Evolutionary conservation across 2,329 filamentous ascomycete species (phyloP).

Genomic region (Zymoseptoria passerinii): DNA sequence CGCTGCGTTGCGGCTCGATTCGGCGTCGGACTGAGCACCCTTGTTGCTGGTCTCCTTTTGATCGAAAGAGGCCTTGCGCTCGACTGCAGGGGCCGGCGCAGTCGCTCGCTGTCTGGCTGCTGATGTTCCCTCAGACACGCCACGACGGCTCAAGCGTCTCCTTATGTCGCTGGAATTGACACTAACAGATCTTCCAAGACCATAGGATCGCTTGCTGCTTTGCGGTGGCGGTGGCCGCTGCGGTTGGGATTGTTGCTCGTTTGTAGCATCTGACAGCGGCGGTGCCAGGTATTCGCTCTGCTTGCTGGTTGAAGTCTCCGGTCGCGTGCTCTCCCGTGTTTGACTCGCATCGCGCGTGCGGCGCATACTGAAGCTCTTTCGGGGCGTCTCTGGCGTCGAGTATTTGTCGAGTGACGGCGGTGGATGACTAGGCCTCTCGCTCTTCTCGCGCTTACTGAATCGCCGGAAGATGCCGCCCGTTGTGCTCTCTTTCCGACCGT

Average conservation of each 20-base stretch:
- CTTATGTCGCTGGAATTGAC: conserved; percentile 82
- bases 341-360: conserved; percentile 43
- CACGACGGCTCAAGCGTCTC: conserved; percentile 51
- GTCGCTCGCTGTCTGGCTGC: conserved; percentile 19
- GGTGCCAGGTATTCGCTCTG: conserved; percentile 62
- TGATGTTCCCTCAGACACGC: conserved; percentile 46
- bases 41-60: conserved; percentile 16
- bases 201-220: conserved; percentile 38
- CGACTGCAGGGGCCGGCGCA: background rate
- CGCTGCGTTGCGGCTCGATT: conserved; percentile 34
- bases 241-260: conserved; percentile 6
- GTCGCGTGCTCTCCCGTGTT: conserved; percentile 38
- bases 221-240: background rate
- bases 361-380: conserved; percentile 84
- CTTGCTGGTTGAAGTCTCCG: conserved; percentile 47
- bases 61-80: conserved; percentile 33
- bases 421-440: conserved; percentile 54
- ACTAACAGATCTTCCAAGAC: conserved; percentile 77
- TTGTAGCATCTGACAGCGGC: conserved; percentile 49
- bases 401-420: conserved; percentile 76
- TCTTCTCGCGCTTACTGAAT: conserved; percentile 77
- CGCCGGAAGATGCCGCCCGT: conserved; percentile 76
- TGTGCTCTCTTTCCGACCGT: conserved; percentile 70
- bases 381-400: conserved; percentile 59
- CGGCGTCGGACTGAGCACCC: conserved; percentile 44